Percentiles rank a stretch among this genome's conserved stretches.
These are phyloP conservation scores for Pseudocercospora macadamiae DNA, from an alignment of 2,329 filamentous ascomycete species.

Conservation along the genomic window DNA sequence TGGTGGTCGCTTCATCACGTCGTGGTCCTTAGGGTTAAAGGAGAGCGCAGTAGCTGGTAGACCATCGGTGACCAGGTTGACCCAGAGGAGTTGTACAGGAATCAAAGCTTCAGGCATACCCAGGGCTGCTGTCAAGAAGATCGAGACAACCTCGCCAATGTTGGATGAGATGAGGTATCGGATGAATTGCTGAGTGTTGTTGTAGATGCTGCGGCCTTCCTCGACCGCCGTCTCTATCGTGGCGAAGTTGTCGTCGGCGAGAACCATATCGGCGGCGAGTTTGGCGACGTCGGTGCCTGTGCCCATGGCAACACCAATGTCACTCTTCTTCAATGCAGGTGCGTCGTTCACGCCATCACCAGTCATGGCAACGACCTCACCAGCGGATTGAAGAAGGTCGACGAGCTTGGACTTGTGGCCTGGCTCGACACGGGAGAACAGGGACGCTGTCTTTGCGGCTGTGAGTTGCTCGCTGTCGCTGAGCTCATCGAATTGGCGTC, in stretches of 20 bases:
- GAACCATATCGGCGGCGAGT: constrained; percentile 96
- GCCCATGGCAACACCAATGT: constrained; percentile 99
- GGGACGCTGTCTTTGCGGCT: constrained; percentile 80
- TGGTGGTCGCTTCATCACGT: constrained; percentile 92
- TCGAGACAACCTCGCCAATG: constrained; percentile 98
- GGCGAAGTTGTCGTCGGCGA: constrained; percentile 98
- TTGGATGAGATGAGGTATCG: constrained; percentile 98
- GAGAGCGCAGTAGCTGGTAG: constrained; percentile 93
- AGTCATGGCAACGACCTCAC: constrained; percentile 98
- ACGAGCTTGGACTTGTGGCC: constrained; percentile 97
- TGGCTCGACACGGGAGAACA: constrained; percentile 96
- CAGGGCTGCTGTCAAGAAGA: constrained; percentile 93
- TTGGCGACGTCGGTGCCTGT: constrained; percentile 97
- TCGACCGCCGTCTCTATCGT: constrained; percentile 96
- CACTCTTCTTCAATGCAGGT: constrained; percentile 94
- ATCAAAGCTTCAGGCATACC: constrained; percentile 98
- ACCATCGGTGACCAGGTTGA: constrained; percentile 97
- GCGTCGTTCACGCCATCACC: constrained; percentile 98
- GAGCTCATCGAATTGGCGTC: constrained; percentile 89
- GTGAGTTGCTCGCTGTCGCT: constrained; percentile 77
- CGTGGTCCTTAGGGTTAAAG: constrained; percentile 98
- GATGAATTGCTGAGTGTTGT: constrained; percentile 99
- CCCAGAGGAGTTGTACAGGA: constrained; percentile 96
- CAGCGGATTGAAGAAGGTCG: constrained; percentile 87
- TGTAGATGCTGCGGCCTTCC: constrained; percentile 97